A percentile compares a stretch with the other conserved stretches of the same genome.
These are phyloP conservation scores for Picea abies DNA, from an alignment of 83 land plant species.

Conservation along the genomic window DNA sequence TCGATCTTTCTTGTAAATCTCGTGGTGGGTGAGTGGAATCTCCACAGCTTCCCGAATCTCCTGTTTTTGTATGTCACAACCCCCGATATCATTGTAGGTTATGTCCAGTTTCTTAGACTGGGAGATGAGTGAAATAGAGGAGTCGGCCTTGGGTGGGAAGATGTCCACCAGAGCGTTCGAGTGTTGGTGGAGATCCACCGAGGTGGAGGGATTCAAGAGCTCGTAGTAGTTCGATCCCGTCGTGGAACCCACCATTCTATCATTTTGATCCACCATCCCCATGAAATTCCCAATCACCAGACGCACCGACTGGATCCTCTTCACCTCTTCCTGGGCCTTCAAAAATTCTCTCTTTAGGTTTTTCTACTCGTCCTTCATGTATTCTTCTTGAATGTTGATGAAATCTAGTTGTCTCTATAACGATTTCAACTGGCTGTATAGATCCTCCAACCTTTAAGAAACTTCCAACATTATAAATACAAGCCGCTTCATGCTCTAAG, in stretches of 20 bases:
- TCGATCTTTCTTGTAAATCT: conserved; percentile 92
- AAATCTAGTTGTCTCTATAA: conserved; percentile 84
- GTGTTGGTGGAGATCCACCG: conserved; percentile 86
- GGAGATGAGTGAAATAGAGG: conserved; percentile 83
- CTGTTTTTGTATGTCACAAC: conserved; percentile 94
- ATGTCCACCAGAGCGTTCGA: conserved; percentile 94
- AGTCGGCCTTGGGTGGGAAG: conserved; percentile 92
- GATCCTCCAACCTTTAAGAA: no score
- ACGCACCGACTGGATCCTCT: conserved; percentile 92
- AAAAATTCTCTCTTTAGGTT: conserved; percentile 85
- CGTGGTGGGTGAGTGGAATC: conserved; percentile 76
- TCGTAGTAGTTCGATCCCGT: conserved; percentile 23
- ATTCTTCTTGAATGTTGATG: conserved; percentile 48
- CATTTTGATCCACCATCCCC: no score
- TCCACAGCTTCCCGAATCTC: conserved; percentile 97
- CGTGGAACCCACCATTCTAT: no score
- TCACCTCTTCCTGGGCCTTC: conserved; percentile 95
- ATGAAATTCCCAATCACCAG: conserved; percentile 32
- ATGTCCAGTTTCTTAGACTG: no score
- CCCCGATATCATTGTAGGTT: conserved; percentile 87
- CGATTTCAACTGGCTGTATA: conserved; percentile 73
- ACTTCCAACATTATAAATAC: no score
- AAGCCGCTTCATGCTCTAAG: no score
- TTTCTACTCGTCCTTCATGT: conserved; percentile 78
- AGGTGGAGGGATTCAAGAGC: conserved; percentile 84